phyloP scores from a whole-genome alignment of 805 yeast genomes.

The Saturnispora kantuleensis region DNA sequence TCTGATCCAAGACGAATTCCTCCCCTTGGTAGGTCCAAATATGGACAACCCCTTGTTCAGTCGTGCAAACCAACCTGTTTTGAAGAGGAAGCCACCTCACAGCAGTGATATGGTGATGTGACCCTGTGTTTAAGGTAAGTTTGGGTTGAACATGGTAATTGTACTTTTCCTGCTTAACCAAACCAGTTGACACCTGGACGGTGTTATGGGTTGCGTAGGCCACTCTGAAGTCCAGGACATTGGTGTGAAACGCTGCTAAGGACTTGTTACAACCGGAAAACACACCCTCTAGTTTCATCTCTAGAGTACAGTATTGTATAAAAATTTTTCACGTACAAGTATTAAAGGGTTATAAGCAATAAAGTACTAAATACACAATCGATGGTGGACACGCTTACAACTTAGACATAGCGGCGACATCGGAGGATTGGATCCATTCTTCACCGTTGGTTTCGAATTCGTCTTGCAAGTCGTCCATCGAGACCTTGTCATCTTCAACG shows the following conservation, averaged over 20 bases:
- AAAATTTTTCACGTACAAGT: background rate
- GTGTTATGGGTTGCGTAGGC: slow-evolving; percentile 67
- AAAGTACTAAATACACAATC: background rate
- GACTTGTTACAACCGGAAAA: slow-evolving; percentile 70
- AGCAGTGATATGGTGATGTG: slow-evolving; percentile 52
- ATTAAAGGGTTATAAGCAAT: background rate
- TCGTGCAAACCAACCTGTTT: slow-evolving; percentile 43
- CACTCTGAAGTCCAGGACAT: slow-evolving; percentile 27
- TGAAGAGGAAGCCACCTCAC: slow-evolving; percentile 47
- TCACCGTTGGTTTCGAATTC: slow-evolving; percentile 72
- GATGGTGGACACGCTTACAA: slow-evolving; percentile 42
- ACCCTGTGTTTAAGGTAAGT: slow-evolving; percentile 47
- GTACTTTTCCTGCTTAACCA: slow-evolving; percentile 19
- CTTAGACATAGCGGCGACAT: slow-evolving; percentile 97
- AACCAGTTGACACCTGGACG: slow-evolving; percentile 63
- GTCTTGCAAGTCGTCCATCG: slow-evolving; percentile 80
- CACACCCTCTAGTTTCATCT: slow-evolving; percentile 37
- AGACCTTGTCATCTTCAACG: slow-evolving; percentile 94
- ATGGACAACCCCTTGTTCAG: slow-evolving; percentile 55
- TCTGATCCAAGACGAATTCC: slow-evolving; percentile 25
- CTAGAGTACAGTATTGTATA: background rate
- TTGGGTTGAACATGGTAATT: slow-evolving; percentile 37
- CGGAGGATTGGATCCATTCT: slow-evolving; percentile 99
- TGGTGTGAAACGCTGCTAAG: slow-evolving; percentile 49
- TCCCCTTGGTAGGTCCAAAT: slow-evolving; percentile 40